A percentile compares a stretch with the other conserved stretches of the same genome.
Evolutionary conservation across 176 grass and related monocot genomes (phyloP).

Genomic region (Rhipidocladum racemiflorum): DNA sequence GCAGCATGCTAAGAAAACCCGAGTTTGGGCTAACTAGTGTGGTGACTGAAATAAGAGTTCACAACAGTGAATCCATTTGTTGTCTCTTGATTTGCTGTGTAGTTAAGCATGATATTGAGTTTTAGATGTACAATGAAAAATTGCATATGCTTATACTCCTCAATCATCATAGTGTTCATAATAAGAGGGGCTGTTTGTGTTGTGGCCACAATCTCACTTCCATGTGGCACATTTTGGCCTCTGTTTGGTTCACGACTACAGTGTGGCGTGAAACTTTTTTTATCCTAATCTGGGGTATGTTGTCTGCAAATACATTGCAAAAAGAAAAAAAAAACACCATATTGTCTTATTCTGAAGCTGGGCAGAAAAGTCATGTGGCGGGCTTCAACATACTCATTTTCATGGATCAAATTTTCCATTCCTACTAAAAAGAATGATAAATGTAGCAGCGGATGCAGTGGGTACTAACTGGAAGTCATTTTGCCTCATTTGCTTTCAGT

Average conservation of each 20-base stretch:
- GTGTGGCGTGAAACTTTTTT: too few species aligned
- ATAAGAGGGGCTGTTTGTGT: too few species aligned
- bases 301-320: background rate
- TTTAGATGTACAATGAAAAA: background rate
- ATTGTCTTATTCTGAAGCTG: background rate
- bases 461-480: background rate
- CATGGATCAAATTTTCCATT: background rate
- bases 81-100: background rate
- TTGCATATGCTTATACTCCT: too few species aligned
- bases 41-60: background rate
- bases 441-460: background rate
- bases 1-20: too few species aligned
- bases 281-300: background rate
- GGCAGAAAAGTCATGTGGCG: background rate
- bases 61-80: background rate
- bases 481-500: background rate
- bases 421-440: background rate
- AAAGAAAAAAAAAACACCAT: background rate
- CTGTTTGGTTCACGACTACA: too few species aligned
- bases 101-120: background rate
- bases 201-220: too few species aligned
- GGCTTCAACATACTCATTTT: background rate
- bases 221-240: too few species aligned
- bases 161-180: background rate
- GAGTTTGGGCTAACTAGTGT: background rate